Percentiles rank a stretch among this genome's conserved stretches.
These are phyloP conservation scores for Discostella stelligeroides DNA, from an alignment of 108 stramenopile genomes.

Conservation along the genomic window DNA sequence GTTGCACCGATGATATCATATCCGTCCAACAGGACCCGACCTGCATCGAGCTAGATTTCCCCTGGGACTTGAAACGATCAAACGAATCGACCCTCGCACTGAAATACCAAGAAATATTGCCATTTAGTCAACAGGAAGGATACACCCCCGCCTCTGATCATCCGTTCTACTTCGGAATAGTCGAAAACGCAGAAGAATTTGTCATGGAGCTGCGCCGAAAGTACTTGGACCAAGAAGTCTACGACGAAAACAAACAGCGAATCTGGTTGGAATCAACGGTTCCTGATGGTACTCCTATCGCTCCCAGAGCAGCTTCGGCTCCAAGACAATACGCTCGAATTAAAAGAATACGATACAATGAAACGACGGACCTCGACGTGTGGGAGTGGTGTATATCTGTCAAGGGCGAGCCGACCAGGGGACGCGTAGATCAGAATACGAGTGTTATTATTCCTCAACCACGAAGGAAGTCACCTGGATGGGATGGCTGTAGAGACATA, in stretches of 20 bases:
- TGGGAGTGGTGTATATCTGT: constrained; percentile 80
- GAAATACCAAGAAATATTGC: constrained; percentile 48
- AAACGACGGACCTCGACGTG: constrained; percentile 43
- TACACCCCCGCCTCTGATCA: constrained; percentile 43
- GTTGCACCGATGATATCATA: constrained; percentile 70
- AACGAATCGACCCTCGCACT: constrained; percentile 42
- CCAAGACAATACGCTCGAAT: constrained; percentile 64
- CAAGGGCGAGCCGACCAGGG: constrained; percentile 61
- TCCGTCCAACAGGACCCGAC: constrained; percentile 46
- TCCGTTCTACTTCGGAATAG: constrained; percentile 61
- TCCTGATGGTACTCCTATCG: constrained; percentile 63
- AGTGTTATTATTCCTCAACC: constrained; percentile 70
- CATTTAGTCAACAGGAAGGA: constrained; percentile 41
- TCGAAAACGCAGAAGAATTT: constrained; percentile 55
- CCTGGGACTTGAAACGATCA: constrained; percentile 44
- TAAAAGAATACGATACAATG: constrained; percentile 25
- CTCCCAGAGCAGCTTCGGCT: constrained; percentile 71
- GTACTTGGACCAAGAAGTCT: constrained; percentile 35
- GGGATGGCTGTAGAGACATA: constrained; percentile 87
- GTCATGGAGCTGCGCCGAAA: constrained; percentile 34
- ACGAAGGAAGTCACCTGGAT: constrained; percentile 71
- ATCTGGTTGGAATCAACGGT: constrained; percentile 47
- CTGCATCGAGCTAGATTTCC: constrained; percentile 64
- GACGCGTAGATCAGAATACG: constrained; percentile 27
- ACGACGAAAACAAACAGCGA: constrained; percentile 25